These are phyloP conservation scores for Aspergillus haitiensis DNA, from an alignment of 495 filamentous ascomycete genomes.

Conservation along the genomic window DNA sequence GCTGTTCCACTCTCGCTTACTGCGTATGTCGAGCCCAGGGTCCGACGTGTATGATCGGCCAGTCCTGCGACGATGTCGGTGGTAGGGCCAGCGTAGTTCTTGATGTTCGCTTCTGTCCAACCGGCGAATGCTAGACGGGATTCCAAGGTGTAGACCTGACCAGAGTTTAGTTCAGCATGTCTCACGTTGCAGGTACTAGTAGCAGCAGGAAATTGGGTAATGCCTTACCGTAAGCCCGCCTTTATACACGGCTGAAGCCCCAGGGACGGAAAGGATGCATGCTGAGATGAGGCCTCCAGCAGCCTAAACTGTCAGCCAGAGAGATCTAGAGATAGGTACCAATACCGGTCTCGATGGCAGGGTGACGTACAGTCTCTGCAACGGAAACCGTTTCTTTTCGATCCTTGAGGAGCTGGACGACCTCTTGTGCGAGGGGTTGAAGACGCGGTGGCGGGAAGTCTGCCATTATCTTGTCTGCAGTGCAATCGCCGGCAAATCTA, in stretches of 20 bases:
- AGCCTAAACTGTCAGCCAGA: constrained; percentile 37
- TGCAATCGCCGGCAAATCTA: background rate
- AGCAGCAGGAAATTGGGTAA: background rate
- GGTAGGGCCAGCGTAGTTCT: constrained; percentile 56
- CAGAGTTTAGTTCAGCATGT: background rate
- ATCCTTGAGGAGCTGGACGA: constrained; percentile 52
- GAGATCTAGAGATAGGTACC: background rate
- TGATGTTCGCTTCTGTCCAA: constrained; percentile 54
- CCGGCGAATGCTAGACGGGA: constrained; percentile 60
- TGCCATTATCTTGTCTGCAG: constrained; percentile 15
- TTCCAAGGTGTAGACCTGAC: constrained; percentile 58
- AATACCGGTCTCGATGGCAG: constrained; percentile 1
- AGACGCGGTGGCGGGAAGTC: constrained; percentile 52
- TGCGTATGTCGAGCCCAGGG: constrained; percentile 54
- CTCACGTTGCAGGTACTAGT: background rate
- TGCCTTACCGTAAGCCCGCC: constrained; percentile 55
- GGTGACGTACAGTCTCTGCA: constrained; percentile 55
- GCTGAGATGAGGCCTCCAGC: constrained; percentile 62
- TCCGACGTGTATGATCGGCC: constrained; percentile 55
- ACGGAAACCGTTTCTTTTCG: constrained; percentile 56
- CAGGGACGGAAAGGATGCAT: constrained; percentile 54
- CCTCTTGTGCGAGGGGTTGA: constrained; percentile 48
- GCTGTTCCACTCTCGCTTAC: constrained; percentile 62
- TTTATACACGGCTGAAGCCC: constrained; percentile 57
- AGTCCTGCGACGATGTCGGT: constrained; percentile 55